A percentile compares a stretch with the other conserved stretches of the same genome.
phyloP scores from a whole-genome alignment of 2,329 filamentous ascomycete species.

The Albophoma yamanashiensis region DNA sequence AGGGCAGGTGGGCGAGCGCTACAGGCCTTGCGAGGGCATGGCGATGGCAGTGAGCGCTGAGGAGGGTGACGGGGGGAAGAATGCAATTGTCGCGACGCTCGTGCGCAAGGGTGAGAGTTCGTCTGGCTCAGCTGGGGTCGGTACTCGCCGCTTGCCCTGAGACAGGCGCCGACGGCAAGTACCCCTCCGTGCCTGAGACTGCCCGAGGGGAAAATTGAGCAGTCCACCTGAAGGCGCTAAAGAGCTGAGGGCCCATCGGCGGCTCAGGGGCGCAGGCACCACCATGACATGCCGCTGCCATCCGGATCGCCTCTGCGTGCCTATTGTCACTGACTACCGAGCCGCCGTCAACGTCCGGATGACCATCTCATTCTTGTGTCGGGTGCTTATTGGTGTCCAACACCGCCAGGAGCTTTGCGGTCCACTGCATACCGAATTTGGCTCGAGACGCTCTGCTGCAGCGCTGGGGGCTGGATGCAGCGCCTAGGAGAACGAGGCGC shows the following conservation, averaged over 20 bases:
- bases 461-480: neutral
- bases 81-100: neutral
- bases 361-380: neutral
- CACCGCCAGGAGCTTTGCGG: neutral
- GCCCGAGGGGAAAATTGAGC: neutral
- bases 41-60: neutral
- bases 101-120: neutral
- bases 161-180: neutral
- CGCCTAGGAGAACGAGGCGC: neutral
- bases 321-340: neutral
- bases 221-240: neutral
- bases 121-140: neutral
- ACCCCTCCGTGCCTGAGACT: neutral
- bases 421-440: neutral
- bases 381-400: neutral
- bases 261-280: neutral
- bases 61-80: neutral
- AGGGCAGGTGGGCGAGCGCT: neutral
- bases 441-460: neutral
- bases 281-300: neutral
- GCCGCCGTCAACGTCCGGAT: neutral
- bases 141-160: neutral
- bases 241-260: neutral
- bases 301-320: neutral
- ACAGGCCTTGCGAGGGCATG: neutral